A percentile compares a stretch with the other conserved stretches of the same genome.
phyloP scores from a whole-genome alignment of 2,329 filamentous ascomycete species.

The Apiospora saccharicola region DNA sequence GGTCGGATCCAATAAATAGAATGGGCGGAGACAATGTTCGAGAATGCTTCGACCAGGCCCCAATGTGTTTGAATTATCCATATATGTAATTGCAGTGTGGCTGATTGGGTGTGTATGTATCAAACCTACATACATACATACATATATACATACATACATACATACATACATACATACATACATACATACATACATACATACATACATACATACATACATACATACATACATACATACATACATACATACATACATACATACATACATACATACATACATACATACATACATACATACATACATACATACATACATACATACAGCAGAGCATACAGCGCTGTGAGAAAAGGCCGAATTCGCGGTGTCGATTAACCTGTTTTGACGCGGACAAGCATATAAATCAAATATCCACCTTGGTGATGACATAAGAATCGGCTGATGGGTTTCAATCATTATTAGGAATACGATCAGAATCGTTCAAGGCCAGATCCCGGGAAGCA shows the following conservation, averaged over 20 bases:
- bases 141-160: too few relatives aligned
- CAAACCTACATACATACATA: background rate
- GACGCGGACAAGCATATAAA: background rate
- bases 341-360: background rate
- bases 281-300: background rate
- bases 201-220: background rate
- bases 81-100: background rate
- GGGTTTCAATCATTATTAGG: background rate
- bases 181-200: background rate
- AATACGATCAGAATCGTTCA: background rate
- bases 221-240: background rate
- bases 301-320: background rate
- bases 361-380: constrained; percentile 1
- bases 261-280: background rate
- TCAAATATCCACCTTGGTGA: background rate
- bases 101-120: too few relatives aligned
- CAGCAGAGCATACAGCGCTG: background rate
- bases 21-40: background rate
- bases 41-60: background rate
- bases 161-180: background rate
- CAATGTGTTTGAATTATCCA: background rate
- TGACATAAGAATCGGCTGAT: constrained; percentile 16
- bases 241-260: background rate
- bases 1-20: constrained; percentile 9
- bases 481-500: background rate